phyloP scores from a whole-genome alignment of 805 yeast genomes.

The Kodamaea leandrae region DNA sequence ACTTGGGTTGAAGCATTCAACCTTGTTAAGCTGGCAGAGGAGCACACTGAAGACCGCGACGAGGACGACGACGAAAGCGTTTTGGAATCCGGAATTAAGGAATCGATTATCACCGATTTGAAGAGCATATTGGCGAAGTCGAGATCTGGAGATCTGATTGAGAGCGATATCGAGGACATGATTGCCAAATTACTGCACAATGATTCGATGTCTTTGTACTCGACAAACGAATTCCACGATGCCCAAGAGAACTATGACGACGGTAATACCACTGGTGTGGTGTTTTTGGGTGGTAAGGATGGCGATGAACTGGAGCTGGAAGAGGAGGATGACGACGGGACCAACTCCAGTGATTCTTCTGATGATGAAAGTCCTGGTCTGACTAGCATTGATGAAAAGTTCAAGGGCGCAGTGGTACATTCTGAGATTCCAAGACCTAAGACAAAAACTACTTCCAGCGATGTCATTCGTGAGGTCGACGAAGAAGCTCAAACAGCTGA shows the following conservation, averaged over 20 bases:
- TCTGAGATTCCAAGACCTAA: neutral
- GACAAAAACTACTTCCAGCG: neutral
- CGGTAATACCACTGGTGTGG: slow-evolving; percentile 49
- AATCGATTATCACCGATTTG: slow-evolving; percentile 8
- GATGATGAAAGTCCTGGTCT: slow-evolving; percentile 1
- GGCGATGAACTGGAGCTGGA: slow-evolving; percentile 6
- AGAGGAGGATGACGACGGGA: slow-evolving; percentile 8
- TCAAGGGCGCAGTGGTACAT: neutral
- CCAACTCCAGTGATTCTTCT: slow-evolving; percentile 8
- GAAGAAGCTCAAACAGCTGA: slow-evolving; percentile 11
- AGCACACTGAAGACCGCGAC: slow-evolving; percentile 5
- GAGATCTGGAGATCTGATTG: slow-evolving; percentile 2
- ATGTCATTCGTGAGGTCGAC: slow-evolving; percentile 1
- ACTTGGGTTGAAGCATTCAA: slow-evolving; percentile 84
- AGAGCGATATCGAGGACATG: slow-evolving; percentile 4
- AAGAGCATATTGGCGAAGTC: slow-evolving; percentile 4
- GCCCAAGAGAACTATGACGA: slow-evolving; percentile 60
- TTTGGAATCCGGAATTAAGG: neutral
- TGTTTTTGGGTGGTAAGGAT: slow-evolving; percentile 37
- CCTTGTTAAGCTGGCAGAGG: slow-evolving; percentile 35
- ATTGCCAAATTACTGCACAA: slow-evolving; percentile 1
- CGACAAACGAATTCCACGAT: slow-evolving; percentile 45
- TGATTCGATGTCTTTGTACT: slow-evolving; percentile 27
- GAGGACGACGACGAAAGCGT: slow-evolving; percentile 13
- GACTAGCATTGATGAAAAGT: slow-evolving; percentile 14